These are phyloP conservation scores for Pyrenochaeta sp. DNA, from an alignment of 2,329 filamentous ascomycete genomes.

Conservation along the genomic window DNA sequence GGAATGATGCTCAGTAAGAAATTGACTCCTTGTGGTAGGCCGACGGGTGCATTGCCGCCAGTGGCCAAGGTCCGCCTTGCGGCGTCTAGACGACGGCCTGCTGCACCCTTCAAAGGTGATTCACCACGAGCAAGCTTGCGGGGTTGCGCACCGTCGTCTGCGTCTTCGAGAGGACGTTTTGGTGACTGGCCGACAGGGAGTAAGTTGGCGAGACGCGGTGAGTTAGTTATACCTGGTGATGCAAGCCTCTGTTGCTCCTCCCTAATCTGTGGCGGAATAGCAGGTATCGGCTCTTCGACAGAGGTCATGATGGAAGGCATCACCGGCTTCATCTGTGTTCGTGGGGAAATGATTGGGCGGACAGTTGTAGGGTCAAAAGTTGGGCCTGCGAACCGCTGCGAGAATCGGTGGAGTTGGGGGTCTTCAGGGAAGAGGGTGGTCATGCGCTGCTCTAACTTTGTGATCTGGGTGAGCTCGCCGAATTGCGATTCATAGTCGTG, in stretches of 20 bases:
- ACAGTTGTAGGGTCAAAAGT: conserved; percentile 83
- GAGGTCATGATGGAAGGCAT: conserved; percentile 41
- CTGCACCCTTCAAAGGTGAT: conserved; percentile 90
- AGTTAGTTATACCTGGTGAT: conserved; percentile 40
- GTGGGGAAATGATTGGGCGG: conserved; percentile 84
- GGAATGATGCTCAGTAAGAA: conserved; percentile 75
- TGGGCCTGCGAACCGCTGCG: conserved; percentile 71
- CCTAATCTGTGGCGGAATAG: conserved; percentile 26
- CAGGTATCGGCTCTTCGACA: conserved; percentile 38
- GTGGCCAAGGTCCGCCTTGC: conserved; percentile 61
- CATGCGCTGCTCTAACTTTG: conserved; percentile 92
- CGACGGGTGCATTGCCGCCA: conserved; percentile 38
- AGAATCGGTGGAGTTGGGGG: conserved; percentile 77
- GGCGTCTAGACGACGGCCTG: conserved; percentile 84
- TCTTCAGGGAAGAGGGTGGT: conserved; percentile 91
- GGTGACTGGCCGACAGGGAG: conserved; percentile 50
- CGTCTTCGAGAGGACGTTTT: conserved; percentile 60
- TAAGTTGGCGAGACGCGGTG: conserved; percentile 39
- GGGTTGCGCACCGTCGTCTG: conserved; percentile 79
- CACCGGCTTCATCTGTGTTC: conserved; percentile 72
- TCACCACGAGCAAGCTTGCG: conserved; percentile 89
- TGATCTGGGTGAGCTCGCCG: conserved; percentile 89
- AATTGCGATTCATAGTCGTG: conserved; percentile 96
- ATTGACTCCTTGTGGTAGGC: conserved; percentile 69
- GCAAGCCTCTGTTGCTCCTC: conserved; percentile 33